Percentiles rank a stretch among this genome's conserved stretches.
phyloP scores from a whole-genome alignment of 2,329 filamentous ascomycete genomes.

The Chaetomiaceae sp. region DNA sequence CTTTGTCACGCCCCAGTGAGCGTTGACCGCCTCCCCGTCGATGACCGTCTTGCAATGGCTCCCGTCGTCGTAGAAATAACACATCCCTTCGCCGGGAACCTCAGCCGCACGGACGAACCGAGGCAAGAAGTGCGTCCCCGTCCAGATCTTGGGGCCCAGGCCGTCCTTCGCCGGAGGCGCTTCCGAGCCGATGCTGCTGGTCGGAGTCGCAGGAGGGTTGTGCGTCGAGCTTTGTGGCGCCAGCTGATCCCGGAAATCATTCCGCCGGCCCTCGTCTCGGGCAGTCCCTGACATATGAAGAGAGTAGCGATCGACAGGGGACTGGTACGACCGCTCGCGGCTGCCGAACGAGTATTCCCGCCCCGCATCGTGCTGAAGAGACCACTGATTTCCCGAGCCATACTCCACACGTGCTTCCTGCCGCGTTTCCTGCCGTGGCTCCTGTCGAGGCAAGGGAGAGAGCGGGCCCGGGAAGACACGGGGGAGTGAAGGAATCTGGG shows the following conservation, averaged over 20 bases:
- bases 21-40: conserved; percentile 80
- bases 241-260: conserved; percentile 24
- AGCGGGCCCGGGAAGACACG: conserved; percentile 37
- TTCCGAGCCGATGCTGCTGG: conserved; percentile 34
- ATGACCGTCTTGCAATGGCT: conserved; percentile 77
- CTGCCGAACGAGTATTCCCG: conserved; percentile 43
- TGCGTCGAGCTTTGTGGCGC: conserved; percentile 22
- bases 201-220: conserved; percentile 27
- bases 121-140: conserved; percentile 60
- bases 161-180: conserved; percentile 50
- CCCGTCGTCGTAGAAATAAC: conserved; percentile 82
- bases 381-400: conserved; percentile 34
- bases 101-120: conserved; percentile 58
- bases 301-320: conserved; percentile 31
- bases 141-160: conserved; percentile 63
- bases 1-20: conserved; percentile 90
- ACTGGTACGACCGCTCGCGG: conserved; percentile 32
- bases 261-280: conserved; percentile 27
- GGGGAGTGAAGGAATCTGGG: conserved; percentile 30
- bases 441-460: conserved; percentile 41
- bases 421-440: conserved; percentile 32
- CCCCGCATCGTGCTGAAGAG: conserved; percentile 34
- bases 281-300: conserved; percentile 31
- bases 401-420: conserved; percentile 33
- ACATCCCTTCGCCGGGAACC: conserved; percentile 71